phyloP scores from a whole-genome alignment of 2,329 filamentous ascomycete species.

The Rugonectria rugulosa region DNA sequence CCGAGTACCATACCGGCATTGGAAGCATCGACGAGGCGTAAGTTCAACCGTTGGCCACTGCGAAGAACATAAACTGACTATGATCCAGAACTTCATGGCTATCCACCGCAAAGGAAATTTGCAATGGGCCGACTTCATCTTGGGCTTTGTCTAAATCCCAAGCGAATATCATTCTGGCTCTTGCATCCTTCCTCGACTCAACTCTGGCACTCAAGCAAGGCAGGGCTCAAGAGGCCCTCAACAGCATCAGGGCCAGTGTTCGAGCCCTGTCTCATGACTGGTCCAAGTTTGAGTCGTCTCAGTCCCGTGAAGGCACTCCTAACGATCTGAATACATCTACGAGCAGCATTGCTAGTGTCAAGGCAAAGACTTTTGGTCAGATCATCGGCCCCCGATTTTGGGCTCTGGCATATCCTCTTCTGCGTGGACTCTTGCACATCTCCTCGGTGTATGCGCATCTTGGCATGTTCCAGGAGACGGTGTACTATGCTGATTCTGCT shows the following conservation, averaged over 20 bases:
- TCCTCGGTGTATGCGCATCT: slow-evolving; percentile 82
- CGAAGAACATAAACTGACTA: slow-evolving; percentile 18
- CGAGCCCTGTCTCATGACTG: slow-evolving; percentile 64
- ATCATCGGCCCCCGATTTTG: slow-evolving; percentile 72
- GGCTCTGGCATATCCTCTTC: slow-evolving; percentile 77
- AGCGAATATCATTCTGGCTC: slow-evolving; percentile 41
- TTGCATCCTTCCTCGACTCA: slow-evolving; percentile 64
- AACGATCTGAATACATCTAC: slow-evolving; percentile 42
- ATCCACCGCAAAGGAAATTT: slow-evolving; percentile 50
- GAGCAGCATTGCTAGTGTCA: slow-evolving; percentile 38
- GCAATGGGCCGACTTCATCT: slow-evolving; percentile 38
- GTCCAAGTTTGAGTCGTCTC: slow-evolving; percentile 55
- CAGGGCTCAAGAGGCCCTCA: slow-evolving; percentile 64
- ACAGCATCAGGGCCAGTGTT: slow-evolving; percentile 64
- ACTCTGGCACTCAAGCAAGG: slow-evolving; percentile 70
- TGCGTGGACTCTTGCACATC: slow-evolving; percentile 75
- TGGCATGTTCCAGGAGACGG: slow-evolving; percentile 86
- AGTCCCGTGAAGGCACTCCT: slow-evolving; percentile 25
- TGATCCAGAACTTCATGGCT: slow-evolving; percentile 41
- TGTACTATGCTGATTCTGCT: slow-evolving; percentile 88
- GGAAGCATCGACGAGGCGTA: slow-evolving; percentile 70
- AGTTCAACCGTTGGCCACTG: slow-evolving; percentile 28
- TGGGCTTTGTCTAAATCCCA: slow-evolving; percentile 47
- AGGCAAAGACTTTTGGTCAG: slow-evolving; percentile 32
- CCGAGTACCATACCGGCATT: slow-evolving; percentile 76